Conservation (phyloP, 441 rosid genomes). For the Sinapis alba region DNA sequence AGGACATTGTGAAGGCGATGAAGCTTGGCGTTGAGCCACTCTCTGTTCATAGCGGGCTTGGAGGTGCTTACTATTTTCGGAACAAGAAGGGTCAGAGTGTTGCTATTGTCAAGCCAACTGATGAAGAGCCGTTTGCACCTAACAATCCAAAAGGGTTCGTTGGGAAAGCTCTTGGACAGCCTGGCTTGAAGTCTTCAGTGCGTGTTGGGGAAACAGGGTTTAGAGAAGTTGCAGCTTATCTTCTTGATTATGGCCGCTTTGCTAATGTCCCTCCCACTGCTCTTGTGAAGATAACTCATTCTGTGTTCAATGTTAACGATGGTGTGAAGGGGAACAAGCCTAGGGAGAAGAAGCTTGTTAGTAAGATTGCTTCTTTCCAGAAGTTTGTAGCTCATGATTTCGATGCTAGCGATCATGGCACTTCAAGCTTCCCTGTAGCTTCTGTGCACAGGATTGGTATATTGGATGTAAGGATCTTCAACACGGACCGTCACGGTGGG, state of each 20-base stretch:
- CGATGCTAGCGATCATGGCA: slow-evolving; percentile 67
- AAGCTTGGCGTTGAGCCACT: slow-evolving; percentile 58
- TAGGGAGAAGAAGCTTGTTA: slow-evolving; percentile 46
- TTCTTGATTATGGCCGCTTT: slow-evolving; percentile 53
- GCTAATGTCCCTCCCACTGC: slow-evolving; percentile 62
- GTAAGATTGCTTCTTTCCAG: slow-evolving; percentile 68
- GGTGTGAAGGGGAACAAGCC: slow-evolving; percentile 49
- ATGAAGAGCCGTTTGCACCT: slow-evolving; percentile 73
- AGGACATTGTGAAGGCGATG: slow-evolving; percentile 55
- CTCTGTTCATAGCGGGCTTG: slow-evolving; percentile 54
- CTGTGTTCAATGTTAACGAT: slow-evolving; percentile 57
- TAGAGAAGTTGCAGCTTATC: slow-evolving; percentile 68
- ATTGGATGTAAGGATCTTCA: slow-evolving; percentile 58
- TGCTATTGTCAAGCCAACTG: slow-evolving; percentile 61
- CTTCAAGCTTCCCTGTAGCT: slow-evolving; percentile 63
- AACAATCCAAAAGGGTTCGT: slow-evolving; percentile 66
- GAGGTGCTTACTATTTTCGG: slow-evolving; percentile 61
- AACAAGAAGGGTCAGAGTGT: slow-evolving; percentile 49
- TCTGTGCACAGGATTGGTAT: slow-evolving; percentile 67
- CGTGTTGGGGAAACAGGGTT: slow-evolving; percentile 65
- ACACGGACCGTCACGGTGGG: slow-evolving; percentile 72
- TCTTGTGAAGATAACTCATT: slow-evolving; percentile 56
- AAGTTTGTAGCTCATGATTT: slow-evolving; percentile 64
- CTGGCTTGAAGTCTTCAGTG: slow-evolving; percentile 55
- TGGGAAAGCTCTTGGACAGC: slow-evolving; percentile 61